Percentiles rank a stretch among this genome's conserved stretches.
Evolutionary conservation across 2,329 filamentous ascomycete species (phyloP).

Genomic region (Aureobasidium pullulans): DNA sequence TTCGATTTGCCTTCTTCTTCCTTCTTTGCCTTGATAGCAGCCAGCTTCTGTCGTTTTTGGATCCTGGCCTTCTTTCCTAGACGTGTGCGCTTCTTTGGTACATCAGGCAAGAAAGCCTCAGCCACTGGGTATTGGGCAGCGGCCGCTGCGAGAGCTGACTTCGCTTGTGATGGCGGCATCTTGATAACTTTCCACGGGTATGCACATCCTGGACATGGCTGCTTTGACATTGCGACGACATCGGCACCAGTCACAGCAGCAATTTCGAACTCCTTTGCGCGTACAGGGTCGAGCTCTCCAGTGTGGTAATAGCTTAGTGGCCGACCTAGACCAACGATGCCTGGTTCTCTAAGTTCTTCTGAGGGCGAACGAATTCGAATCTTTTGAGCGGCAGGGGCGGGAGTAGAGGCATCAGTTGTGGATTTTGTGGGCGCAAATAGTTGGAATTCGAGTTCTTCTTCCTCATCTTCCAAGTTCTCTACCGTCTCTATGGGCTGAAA

Average conservation of each 20-base stretch:
- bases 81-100: slow-evolving; percentile 21
- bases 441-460: slow-evolving; percentile 23
- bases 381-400: slow-evolving; percentile 15
- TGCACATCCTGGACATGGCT: slow-evolving; percentile 18
- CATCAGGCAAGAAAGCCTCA: slow-evolving; percentile 7
- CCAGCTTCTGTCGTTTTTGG: slow-evolving; percentile 20
- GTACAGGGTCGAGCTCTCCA: slow-evolving; percentile 3
- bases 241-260: slow-evolving; percentile 20
- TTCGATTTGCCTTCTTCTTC: slow-evolving; percentile 20
- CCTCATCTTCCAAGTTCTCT: slow-evolving; percentile 14
- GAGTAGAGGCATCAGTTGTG: neutral
- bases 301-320: slow-evolving; percentile 19
- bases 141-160: neutral
- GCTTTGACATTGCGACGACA: slow-evolving; percentile 16
- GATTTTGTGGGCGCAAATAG: slow-evolving; percentile 21
- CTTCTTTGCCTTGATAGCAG: slow-evolving; percentile 18
- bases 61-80: slow-evolving; percentile 27
- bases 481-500: neutral
- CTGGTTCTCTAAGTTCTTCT: slow-evolving; percentile 15
- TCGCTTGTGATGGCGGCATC: slow-evolving; percentile 16
- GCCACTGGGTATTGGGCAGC: neutral
- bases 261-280: slow-evolving; percentile 8
- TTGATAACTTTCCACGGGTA: slow-evolving; percentile 23
- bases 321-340: slow-evolving; percentile 16
- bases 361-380: slow-evolving; percentile 22